Base-by-base conservation (phyloP, 805 yeast species). In the Metschnikowia henanensis region DNA sequence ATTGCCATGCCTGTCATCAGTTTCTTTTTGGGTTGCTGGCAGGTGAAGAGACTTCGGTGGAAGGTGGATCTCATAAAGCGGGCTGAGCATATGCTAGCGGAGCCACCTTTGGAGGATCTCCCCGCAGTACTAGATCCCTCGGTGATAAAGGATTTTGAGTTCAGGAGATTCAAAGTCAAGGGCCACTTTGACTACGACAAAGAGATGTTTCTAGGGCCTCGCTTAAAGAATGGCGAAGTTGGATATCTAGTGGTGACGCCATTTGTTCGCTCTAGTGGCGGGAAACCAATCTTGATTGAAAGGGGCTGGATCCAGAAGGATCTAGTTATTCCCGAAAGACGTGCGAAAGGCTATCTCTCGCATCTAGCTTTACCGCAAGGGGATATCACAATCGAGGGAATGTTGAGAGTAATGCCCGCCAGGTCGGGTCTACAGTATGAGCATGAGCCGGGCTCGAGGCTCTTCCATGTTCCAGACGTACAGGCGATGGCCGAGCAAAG, bases 21-120 rank as follows among this genome's bases (percentile, higher is more conserved):
- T 9, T 87, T 92, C 60, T 83, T 82, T 36, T 68, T 94, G 34
- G 99, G 98, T 2, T 78, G 90, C 43, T 94, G 99, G 99, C 99
- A 94, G 68, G 81, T 87, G 35, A 72, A 79, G 55, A 74, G 99
- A 51, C 68, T 94, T 38, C 73, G 79, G 47, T 94, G 99, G 99
- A 94, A 94, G 62, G 85, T 82, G 19, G 79, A 83, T 49, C 72
- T 94, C 49, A 85, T 94, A 48, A 84, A 95, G 3, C 76, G 78
- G 17, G 83, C 92, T 57, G 97, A 94, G 62, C 89, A 87, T 56
- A 71, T 91, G 50, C 67, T 94, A 53, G 81, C 91, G 0, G 77
- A 79, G 45, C 81, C 83, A 3, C 85, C 96, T 0, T 67, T 83
- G 18, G 83, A 83, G 5, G 61, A 57, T 9, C 65, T 92, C 25